Conservation (phyloP, 768 basidiomycete species). For the Sutorius australiensis region DNA sequence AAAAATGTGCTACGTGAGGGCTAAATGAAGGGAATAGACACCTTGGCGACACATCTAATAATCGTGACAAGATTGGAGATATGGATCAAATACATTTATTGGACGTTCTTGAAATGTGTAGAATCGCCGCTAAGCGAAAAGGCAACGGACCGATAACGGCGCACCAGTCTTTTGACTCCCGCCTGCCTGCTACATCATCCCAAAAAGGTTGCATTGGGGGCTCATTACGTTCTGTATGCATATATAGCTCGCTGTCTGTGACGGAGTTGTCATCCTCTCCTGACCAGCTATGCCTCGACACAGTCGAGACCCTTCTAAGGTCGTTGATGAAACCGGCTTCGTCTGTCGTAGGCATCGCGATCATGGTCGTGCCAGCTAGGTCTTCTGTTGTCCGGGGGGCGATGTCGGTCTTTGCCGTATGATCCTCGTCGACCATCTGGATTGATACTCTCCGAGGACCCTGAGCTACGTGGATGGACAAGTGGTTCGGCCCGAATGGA, state of each 20-base stretch:
- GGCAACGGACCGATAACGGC: background rate
- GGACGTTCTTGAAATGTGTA: background rate
- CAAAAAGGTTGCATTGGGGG: background rate
- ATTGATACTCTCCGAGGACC: conserved; percentile 11
- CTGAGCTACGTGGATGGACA: conserved; percentile 15
- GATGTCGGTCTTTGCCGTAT: conserved; percentile 13
- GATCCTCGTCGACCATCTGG: conserved; percentile 21
- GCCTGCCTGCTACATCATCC: background rate
- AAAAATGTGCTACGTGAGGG: background rate
- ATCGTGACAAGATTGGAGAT: conserved; percentile 3
- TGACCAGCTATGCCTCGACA: background rate
- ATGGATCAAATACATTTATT: background rate
- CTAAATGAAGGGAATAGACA: background rate
- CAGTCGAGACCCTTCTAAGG: background rate
- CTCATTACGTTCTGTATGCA: background rate
- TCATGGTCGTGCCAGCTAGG: conserved; percentile 7
- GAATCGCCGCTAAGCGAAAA: background rate
- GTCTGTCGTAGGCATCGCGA: conserved; percentile 7
- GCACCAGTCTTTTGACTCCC: background rate
- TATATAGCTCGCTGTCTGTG: background rate
- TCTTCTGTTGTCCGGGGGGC: conserved; percentile 18
- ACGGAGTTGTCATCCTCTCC: background rate
- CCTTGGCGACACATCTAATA: background rate
- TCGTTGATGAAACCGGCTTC: conserved; percentile 8
- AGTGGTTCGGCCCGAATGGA: conserved; percentile 19